Percentiles rank a stretch among this genome's conserved stretches.
Conservation (phyloP, 2,329 filamentous ascomycete species). For the Paecilomyces sp. region DNA sequence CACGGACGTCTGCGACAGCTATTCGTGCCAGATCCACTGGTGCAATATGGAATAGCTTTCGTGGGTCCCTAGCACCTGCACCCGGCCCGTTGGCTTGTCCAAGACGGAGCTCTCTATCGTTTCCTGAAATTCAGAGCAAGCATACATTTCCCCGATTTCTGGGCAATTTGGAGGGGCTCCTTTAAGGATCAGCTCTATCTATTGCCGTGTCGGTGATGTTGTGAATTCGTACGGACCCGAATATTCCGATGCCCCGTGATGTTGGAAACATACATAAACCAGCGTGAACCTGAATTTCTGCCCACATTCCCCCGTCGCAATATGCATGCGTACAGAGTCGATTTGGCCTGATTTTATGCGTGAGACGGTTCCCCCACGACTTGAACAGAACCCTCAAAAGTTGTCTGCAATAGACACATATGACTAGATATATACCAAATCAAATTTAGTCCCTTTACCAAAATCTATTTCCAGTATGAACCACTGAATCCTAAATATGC, state of each 20-base stretch:
- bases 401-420: neutral
- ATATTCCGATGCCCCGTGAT: neutral
- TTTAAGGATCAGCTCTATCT: neutral
- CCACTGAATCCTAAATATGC: neutral
- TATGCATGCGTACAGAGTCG: neutral
- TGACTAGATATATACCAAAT: neutral
- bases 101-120: neutral
- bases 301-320: neutral
- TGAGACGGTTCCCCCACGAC: neutral
- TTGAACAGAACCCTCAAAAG: neutral
- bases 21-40: neutral
- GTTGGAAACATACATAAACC: neutral
- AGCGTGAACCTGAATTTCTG: neutral
- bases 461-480: neutral
- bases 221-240: neutral
- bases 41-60: neutral
- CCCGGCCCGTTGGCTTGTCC: neutral
- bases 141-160: neutral
- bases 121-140: neutral
- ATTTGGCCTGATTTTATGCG: neutral
- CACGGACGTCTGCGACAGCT: neutral
- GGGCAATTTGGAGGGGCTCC: neutral
- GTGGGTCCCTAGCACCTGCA: neutral
- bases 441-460: neutral
- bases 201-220: neutral